These are phyloP conservation scores for Metschnikowia baotianmanensis DNA, from an alignment of 805 yeast genomes.

Conservation along the genomic window DNA sequence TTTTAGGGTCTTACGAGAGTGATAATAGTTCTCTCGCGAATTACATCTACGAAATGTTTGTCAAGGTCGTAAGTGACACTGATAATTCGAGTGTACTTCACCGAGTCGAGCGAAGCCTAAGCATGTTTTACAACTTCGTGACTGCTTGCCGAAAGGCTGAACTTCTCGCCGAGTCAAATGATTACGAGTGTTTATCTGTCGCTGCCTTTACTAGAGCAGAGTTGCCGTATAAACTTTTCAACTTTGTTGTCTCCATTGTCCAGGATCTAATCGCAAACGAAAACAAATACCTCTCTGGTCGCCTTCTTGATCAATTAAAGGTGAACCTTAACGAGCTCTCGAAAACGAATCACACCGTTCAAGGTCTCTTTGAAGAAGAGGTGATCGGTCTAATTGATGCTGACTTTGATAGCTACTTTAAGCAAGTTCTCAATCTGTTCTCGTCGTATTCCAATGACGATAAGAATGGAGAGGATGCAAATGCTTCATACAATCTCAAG, in stretches of 20 bases:
- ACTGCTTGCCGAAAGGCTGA: conserved; percentile 26
- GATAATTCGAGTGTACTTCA: neutral
- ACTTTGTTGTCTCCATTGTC: conserved; percentile 4
- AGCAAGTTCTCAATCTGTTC: conserved; percentile 12
- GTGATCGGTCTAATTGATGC: conserved; percentile 23
- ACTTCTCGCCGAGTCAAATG: conserved; percentile 11
- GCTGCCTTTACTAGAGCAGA: conserved; percentile 3
- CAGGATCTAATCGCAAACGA: neutral
- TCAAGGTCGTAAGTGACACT: neutral
- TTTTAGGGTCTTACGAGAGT: neutral
- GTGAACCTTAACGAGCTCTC: neutral
- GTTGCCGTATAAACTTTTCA: conserved; percentile 4
- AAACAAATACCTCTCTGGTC: neutral
- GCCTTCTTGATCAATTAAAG: neutral
- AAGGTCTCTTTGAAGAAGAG: conserved; percentile 18
- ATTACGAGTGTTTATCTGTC: conserved; percentile 1
- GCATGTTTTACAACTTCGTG: conserved; percentile 28
- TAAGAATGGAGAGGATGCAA: neutral
- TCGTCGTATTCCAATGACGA: conserved; percentile 7
- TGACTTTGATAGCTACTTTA: conserved; percentile 29
- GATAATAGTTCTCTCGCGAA: conserved; percentile 1
- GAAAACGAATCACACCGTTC: conserved; percentile 18
- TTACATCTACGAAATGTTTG: neutral
- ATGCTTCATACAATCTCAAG: conserved; percentile 7
- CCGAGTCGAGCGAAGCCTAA: conserved; percentile 9